Evolutionary conservation across 768 basidiomycete species (phyloP).

Genomic region (Auriscalpium vulgare): DNA sequence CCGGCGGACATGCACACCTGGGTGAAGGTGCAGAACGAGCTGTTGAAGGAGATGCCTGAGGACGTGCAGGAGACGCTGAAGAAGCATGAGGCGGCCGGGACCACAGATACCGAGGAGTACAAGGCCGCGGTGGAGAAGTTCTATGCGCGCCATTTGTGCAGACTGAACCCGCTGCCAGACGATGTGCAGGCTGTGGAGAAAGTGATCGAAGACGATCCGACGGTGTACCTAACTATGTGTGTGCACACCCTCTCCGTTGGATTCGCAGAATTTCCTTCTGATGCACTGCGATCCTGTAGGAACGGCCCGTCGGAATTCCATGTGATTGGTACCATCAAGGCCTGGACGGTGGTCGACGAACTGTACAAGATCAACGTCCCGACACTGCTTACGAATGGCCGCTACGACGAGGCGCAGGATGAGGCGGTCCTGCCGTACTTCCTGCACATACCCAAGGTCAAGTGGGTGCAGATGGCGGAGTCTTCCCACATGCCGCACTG

Average conservation of each 20-base stretch:
- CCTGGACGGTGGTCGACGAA: conserved; percentile 21
- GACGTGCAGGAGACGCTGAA: conserved; percentile 24
- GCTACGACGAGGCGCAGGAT: conserved; percentile 32
- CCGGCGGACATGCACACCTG: conserved; percentile 24
- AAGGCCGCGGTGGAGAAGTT: neutral
- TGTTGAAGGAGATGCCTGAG: conserved; percentile 22
- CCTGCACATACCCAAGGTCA: conserved; percentile 20
- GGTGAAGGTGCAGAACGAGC: conserved; percentile 14
- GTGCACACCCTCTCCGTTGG: conserved; percentile 11
- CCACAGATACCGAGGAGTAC: conserved; percentile 16
- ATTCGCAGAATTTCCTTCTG: conserved; percentile 15
- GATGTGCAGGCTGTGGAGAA: neutral
- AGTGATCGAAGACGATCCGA: neutral
- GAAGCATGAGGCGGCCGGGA: conserved; percentile 23
- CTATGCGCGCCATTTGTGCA: neutral
- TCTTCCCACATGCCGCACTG: conserved; percentile 25
- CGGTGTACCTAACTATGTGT: neutral
- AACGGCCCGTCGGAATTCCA: conserved; percentile 25
- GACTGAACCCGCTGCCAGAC: conserved; percentile 3
- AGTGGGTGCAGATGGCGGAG: conserved; percentile 25
- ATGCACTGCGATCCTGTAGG: conserved; percentile 9
- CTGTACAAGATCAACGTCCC: conserved; percentile 21
- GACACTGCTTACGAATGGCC: conserved; percentile 28
- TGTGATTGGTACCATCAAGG: conserved; percentile 18
- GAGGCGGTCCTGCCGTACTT: conserved; percentile 27